Evolutionary conservation across 106 monocot species (phyloP).

Genomic region (Platanthera guangdongensis): DNA sequence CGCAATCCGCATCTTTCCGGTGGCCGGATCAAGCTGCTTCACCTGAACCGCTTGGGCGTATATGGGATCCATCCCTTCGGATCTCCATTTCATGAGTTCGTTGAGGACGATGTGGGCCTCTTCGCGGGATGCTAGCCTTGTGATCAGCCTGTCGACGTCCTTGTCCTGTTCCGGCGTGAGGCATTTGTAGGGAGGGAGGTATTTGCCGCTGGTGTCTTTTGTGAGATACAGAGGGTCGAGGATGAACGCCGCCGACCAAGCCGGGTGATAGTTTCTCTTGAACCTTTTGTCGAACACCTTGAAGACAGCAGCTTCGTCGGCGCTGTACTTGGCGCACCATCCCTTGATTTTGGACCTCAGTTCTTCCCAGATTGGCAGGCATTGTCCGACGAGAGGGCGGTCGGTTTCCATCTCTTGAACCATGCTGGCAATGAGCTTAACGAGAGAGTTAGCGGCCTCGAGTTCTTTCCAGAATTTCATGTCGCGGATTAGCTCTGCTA

Average conservation of each 20-base stretch:
- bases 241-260: constrained; percentile 56
- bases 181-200: constrained; percentile 49
- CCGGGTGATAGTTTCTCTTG: constrained; percentile 57
- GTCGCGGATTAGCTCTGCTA: constrained; percentile 26
- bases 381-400: constrained; percentile 46
- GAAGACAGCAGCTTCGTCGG: constrained; percentile 12
- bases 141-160: constrained; percentile 49
- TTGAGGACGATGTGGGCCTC: constrained; percentile 39
- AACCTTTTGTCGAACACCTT: constrained; percentile 37
- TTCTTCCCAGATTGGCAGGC: constrained; percentile 54
- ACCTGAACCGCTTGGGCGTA: constrained; percentile 59
- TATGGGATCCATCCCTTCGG: constrained; percentile 40
- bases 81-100: constrained; percentile 61
- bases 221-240: constrained; percentile 41
- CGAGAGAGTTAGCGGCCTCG: constrained; percentile 35
- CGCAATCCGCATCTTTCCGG: constrained; percentile 44
- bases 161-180: constrained; percentile 47
- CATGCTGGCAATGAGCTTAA: constrained; percentile 31
- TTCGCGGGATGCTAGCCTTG: constrained; percentile 14
- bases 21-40: constrained; percentile 43
- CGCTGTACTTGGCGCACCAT: constrained; percentile 29
- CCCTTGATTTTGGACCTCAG: constrained; percentile 36
- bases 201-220: constrained; percentile 44
- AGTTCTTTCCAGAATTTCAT: constrained; percentile 38
- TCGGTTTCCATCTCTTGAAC: constrained; percentile 37